Base-by-base conservation (phyloP, 2,329 filamentous ascomycete genomes). In the Botrytis fabae region DNA sequence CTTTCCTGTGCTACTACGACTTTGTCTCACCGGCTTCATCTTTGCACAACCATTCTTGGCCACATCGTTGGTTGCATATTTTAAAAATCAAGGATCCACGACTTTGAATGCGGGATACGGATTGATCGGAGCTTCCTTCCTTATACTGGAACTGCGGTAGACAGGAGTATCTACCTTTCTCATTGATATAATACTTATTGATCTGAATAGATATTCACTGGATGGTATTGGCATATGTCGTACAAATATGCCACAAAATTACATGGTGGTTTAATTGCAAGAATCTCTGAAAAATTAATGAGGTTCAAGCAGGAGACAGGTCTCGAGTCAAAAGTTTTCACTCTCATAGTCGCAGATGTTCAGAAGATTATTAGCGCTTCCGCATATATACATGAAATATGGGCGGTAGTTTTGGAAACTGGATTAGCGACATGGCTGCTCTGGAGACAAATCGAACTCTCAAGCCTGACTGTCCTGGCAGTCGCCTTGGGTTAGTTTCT, bases 381-480 rank as follows among this genome's bases (percentile, higher is more conserved):
- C 44, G 79, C 72, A 28, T 65, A 74, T 8, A 61, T 80, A 28
- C 78, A 80, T 70, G 74, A 78, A 32, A 64, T 80, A 28, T 80
- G 78, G 78, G 74, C 77, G 32, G 74, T 72, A 62, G 71, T 77
- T 22, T 66, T 78, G 1, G 77, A 80, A 63, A 77, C 79, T n/a
- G 77, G 63, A 2, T 74, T 81, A 40, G 79, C 77, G n/a, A 74
- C 78, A 14, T 79, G 77, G 75, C 65, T 80, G n/a, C 74, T 81
- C n/a, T 75, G 78, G 63, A 75, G 65, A 69, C 74, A 81, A 46
- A 73, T 80, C 28, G 79, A 79, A 20, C 75, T 76, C 32, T 62
- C 76, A 2, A 60, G 72, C 44, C 62, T 76, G 28, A 75, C 75
- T 32, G 73, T 51, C 18, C 22, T 78, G 18, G 75, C 76, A 63